phyloP scores from a whole-genome alignment of 164 flowering plant genomes.

The Chloranthus sessilifolius region DNA sequence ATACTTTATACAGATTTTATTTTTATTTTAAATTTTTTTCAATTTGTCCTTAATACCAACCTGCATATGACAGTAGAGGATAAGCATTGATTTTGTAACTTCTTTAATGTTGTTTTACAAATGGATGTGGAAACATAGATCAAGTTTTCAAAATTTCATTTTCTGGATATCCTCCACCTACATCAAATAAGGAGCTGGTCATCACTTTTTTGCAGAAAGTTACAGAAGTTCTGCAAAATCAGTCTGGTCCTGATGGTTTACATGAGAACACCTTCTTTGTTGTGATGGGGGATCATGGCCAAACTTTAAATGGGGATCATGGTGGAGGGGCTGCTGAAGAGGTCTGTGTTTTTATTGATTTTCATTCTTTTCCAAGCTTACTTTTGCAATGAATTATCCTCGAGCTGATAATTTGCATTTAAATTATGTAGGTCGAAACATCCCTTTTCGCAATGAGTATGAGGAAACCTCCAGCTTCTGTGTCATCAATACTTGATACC shows the following conservation, averaged over 20 bases:
- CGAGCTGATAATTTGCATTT: constrained; percentile 10
- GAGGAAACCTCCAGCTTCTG: constrained; percentile 39
- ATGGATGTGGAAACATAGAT: no score
- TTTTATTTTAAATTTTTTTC: no score
- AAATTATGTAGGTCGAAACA: constrained; percentile 80
- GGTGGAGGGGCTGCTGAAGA: constrained; percentile 98
- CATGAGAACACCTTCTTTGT: constrained; percentile 87
- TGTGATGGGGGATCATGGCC: constrained; percentile 99
- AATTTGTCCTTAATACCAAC: no score
- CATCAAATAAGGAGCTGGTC: not conserved
- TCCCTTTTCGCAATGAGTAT: constrained; percentile 82
- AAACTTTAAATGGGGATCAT: constrained; percentile 97
- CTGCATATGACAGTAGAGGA: no score
- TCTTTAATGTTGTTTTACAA: no score
- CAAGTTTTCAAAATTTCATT: no score
- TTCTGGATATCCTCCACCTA: no score
- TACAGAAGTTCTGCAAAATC: constrained; percentile 53
- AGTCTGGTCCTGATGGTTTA: constrained; percentile 75
- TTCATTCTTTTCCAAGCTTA: not conserved
- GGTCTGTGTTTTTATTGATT: constrained; percentile 28
- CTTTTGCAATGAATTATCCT: not conserved
- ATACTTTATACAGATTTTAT: no score
- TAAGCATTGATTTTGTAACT: no score
- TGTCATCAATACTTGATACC: constrained; percentile 37
- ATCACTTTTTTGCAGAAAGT: constrained; percentile 47